Percentiles rank a stretch among this genome's conserved stretches.
phyloP scores from a whole-genome alignment of 768 basidiomycete genomes.

The Tylopilus plumbeoviolaceoides region DNA sequence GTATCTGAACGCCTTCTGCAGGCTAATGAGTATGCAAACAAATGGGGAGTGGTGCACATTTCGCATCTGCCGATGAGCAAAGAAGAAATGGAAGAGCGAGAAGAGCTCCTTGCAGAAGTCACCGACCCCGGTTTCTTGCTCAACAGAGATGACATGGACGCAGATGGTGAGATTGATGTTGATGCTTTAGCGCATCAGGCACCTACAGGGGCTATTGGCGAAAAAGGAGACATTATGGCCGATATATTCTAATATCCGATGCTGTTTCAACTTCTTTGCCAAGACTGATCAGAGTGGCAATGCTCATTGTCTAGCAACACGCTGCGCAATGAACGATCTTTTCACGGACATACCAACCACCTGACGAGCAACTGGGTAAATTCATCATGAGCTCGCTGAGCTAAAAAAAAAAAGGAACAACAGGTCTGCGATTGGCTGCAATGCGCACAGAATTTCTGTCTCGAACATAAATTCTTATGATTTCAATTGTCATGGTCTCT shows the following conservation, averaged over 20 bases:
- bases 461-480: not conserved
- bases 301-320: not conserved
- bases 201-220: slow-evolving; percentile 40
- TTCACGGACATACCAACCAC: no score
- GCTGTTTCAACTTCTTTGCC: not conserved
- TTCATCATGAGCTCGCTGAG: not conserved
- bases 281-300: not conserved
- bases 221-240: slow-evolving; percentile 33
- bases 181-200: slow-evolving; percentile 64
- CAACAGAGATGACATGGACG: slow-evolving; percentile 45
- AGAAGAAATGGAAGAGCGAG: slow-evolving; percentile 76
- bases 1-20: slow-evolving; percentile 23
- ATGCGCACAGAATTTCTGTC: not conserved
- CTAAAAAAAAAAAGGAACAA: not conserved
- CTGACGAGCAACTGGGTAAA: no score
- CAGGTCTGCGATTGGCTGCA: not conserved
- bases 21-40: slow-evolving; percentile 73
- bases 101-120: slow-evolving; percentile 74
- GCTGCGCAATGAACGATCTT: not conserved
- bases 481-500: not conserved
- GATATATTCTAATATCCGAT: slow-evolving; percentile 29
- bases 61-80: slow-evolving; percentile 65
- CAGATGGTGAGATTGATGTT: slow-evolving; percentile 51
- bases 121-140: slow-evolving; percentile 60
- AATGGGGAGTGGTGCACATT: slow-evolving; percentile 78